Base-by-base conservation (phyloP, 2,329 filamentous ascomycete species). In the Trichoderma sp. region DNA sequence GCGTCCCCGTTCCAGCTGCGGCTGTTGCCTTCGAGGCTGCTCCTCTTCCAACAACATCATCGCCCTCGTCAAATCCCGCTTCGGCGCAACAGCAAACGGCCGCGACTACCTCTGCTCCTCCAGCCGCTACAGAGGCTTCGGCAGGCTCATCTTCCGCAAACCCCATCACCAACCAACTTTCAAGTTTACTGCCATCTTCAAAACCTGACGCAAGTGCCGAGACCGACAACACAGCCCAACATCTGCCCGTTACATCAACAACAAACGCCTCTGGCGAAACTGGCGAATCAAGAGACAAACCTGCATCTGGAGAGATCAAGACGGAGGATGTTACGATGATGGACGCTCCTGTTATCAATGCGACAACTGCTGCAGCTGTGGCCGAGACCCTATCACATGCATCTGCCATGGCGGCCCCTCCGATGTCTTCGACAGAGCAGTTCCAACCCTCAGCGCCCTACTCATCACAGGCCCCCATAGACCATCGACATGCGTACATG, bases 401-500 rank as follows among this genome's bases (percentile, higher is more conserved):
- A 14, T 55, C 68, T 49, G 33, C 49, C n/a, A 24, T 68, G 66
- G 58, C 61, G 61, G 68, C 70, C 29, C 58, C 71, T 19, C 68
- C 65, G 56, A 60, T 72, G 35, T 67, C 71, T 37, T 68, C 73
- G 0, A 70, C 69, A 64, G 75, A 78, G 43, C 76, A 75, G 35
- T 76, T 75, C 68, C 70, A 74, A 31, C 76, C 79, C 31, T 76
- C 77, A 49, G 77, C 78, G 13, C 76, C 79, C 21, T 81, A 77
- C 71, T 77, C 77, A 13, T 74, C 77, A 35, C 74, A 76, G 5
- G 69, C 76, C 37, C 75, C 81, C 3, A 76, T 73, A 68, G 73
- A 80, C 40, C 77, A 82, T 59, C 76, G 81, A 33, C 80, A 80
- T 68, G 78, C 81, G 57, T 81, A 80, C 75, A 80, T 82, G 79